Conservation (phyloP, 208 protist genomes). For the Naegleria lovaniensis region DNA sequence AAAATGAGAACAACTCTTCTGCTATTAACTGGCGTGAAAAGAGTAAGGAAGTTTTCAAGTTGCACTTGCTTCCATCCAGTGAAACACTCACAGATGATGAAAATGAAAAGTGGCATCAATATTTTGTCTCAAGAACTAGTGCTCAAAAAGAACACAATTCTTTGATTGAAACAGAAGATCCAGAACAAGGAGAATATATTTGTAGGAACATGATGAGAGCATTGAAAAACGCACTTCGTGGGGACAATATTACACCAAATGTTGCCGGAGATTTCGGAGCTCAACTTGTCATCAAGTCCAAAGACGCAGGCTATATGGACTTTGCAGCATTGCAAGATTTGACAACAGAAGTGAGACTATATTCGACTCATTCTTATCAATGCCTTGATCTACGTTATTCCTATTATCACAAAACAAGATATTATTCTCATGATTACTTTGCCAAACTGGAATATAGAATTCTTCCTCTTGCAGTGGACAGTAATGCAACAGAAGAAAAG, state of each 20-base stretch:
- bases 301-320: background rate
- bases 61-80: background rate
- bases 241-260: background rate
- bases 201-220: background rate
- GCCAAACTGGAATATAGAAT: background rate
- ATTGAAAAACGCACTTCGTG: background rate
- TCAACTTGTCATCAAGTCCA: background rate
- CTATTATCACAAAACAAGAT: background rate
- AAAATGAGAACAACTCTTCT: background rate
- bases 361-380: background rate
- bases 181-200: background rate
- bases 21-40: background rate
- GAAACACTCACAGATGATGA: background rate
- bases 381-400: background rate
- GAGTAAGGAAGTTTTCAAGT: background rate
- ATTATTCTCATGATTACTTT: background rate
- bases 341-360: background rate
- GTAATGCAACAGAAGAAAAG: background rate
- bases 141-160: background rate
- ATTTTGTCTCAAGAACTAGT: background rate
- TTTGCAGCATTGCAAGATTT: background rate
- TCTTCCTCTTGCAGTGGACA: background rate
- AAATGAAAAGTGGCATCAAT: conserved; percentile 3
- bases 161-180: background rate
- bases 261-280: background rate